Percentiles rank a stretch among this genome's conserved stretches.
These are phyloP conservation scores for Metschnikowia proteae DNA, from an alignment of 805 yeast genomes.

Conservation along the genomic window DNA sequence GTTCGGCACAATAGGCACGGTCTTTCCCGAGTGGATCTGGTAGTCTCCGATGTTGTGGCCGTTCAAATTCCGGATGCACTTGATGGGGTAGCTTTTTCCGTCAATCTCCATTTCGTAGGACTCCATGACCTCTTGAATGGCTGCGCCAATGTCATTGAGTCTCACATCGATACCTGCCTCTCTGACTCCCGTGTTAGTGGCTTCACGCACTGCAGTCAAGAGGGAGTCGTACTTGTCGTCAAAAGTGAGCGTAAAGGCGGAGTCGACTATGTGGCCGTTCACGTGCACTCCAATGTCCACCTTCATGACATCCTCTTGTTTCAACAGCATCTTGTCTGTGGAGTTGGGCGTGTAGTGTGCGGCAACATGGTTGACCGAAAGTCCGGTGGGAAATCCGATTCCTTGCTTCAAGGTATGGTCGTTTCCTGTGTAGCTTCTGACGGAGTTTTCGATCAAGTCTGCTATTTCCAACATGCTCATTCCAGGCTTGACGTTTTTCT, in stretches of 20 bases:
- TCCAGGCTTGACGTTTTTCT: slow-evolving; percentile 76
- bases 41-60: slow-evolving; percentile 90
- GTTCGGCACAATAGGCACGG: slow-evolving; percentile 93
- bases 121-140: slow-evolving; percentile 96
- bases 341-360: slow-evolving; percentile 98
- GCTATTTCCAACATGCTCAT: slow-evolving; percentile 90
- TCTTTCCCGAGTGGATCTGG: slow-evolving; percentile 89
- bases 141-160: slow-evolving; percentile 91
- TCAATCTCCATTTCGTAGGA: slow-evolving; percentile 87
- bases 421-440: slow-evolving; percentile 68
- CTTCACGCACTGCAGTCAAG: slow-evolving; percentile 81
- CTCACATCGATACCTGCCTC: slow-evolving; percentile 97
- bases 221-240: slow-evolving; percentile 78
- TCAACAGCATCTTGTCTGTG: slow-evolving; percentile 79
- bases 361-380: slow-evolving; percentile 88
- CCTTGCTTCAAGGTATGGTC: slow-evolving; percentile 70
- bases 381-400: slow-evolving; percentile 97
- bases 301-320: slow-evolving; percentile 90
- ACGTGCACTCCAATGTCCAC: slow-evolving; percentile 97
- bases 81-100: slow-evolving; percentile 81
- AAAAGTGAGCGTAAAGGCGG: slow-evolving; percentile 90
- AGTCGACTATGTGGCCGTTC: slow-evolving; percentile 89
- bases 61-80: slow-evolving; percentile 85
- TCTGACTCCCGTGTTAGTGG: slow-evolving; percentile 88
- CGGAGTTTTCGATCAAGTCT: slow-evolving; percentile 80